phyloP scores from a whole-genome alignment of 2,329 filamentous ascomycete species.

The Didymella pinodella region DNA sequence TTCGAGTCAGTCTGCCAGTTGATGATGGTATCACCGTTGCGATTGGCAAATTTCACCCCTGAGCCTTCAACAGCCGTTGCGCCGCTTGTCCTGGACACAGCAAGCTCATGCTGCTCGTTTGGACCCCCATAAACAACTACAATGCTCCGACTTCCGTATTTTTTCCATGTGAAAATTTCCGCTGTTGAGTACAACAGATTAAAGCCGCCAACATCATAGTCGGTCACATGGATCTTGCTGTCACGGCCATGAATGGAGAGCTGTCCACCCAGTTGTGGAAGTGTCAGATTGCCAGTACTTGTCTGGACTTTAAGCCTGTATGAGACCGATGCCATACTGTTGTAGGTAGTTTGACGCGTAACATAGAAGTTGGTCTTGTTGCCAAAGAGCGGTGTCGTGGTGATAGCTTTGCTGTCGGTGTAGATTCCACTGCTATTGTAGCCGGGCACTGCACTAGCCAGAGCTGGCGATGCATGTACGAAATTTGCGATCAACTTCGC shows the following conservation, averaged over 20 bases:
- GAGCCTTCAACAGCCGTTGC: constrained; percentile 50
- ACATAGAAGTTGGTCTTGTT: constrained; percentile 68
- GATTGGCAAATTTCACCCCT: constrained; percentile 45
- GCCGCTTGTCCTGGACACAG: constrained; percentile 48
- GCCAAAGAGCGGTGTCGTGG: constrained; percentile 67
- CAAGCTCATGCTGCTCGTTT: constrained; percentile 68
- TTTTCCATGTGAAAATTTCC: constrained; percentile 72
- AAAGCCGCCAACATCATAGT: constrained; percentile 67
- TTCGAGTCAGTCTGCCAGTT: constrained; percentile 63
- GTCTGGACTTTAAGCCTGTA: constrained; percentile 71
- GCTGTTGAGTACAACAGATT: constrained; percentile 71
- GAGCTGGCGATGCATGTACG: constrained; percentile 72
- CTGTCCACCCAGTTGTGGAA: constrained; percentile 64
- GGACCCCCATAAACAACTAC: constrained; percentile 69
- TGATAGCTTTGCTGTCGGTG: constrained; percentile 54
- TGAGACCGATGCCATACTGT: constrained; percentile 59
- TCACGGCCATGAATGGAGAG: constrained; percentile 68
- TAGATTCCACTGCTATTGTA: constrained; percentile 31
- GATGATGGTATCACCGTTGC: constrained; percentile 55
- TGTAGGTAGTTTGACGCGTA: constrained; percentile 68
- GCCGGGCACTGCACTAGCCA: constrained; percentile 59
- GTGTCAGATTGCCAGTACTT: constrained; percentile 57
- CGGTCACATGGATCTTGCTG: constrained; percentile 70
- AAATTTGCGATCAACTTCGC: constrained; percentile 78
- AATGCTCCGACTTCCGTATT: constrained; percentile 63